Conservation (phyloP, 1,284 basidiomycete species). For the Melampsora americana region DNA sequence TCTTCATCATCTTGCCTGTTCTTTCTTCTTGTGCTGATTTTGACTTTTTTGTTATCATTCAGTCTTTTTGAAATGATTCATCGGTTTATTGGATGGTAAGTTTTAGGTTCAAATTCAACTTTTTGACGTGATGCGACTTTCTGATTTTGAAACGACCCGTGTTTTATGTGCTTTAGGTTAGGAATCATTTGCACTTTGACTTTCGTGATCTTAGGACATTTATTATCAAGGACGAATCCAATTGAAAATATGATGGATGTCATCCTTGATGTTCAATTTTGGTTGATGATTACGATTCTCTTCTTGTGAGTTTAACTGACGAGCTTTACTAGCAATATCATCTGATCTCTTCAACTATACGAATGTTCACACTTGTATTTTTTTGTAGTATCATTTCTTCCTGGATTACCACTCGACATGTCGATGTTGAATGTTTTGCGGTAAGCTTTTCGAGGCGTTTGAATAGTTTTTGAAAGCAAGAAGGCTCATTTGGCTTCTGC, state of each 20-base stretch:
- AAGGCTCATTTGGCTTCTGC: not conserved
- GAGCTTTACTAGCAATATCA: not conserved
- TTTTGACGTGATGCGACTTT: too few species aligned
- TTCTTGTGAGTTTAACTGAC: slow-evolving; percentile 1
- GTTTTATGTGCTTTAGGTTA: not conserved
- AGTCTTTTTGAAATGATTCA: not conserved
- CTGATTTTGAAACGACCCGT: not conserved
- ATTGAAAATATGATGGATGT: slow-evolving; percentile 3
- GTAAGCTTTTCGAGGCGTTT: not conserved
- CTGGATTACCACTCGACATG: not conserved
- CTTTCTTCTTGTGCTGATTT: not conserved
- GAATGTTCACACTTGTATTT: not conserved
- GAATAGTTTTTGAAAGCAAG: too few species aligned
- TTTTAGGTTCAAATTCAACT: too few species aligned
- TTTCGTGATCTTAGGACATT: not conserved
- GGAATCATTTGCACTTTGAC: not conserved
- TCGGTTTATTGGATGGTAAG: not conserved
- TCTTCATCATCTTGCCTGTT: too few species aligned
- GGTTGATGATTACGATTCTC: slow-evolving; percentile 19
- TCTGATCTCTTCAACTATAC: not conserved
- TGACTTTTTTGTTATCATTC: not conserved
- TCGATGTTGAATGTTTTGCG: not conserved
- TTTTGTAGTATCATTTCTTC: not conserved
- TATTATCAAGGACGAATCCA: not conserved
- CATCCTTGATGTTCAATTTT: not conserved